Evolutionary conservation across 495 filamentous ascomycete species (phyloP).

Genomic region (Penicillium antarcticum): DNA sequence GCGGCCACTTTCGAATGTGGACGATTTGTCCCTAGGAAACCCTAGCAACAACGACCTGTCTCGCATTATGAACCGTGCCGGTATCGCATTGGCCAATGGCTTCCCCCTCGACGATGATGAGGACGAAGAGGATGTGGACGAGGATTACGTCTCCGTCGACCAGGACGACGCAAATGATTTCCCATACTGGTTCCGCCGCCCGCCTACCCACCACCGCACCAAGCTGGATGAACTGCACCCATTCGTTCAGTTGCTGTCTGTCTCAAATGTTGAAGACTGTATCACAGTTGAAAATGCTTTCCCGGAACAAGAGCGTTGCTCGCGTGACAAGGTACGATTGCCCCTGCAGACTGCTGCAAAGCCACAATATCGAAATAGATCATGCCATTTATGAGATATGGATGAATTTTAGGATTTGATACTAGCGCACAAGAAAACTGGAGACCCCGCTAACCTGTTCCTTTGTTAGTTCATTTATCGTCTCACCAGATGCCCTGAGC

Average conservation of each 20-base stretch:
- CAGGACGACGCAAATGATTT: conserved; percentile 42
- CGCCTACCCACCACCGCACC: conserved; percentile 37
- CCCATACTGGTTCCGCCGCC: conserved; percentile 44
- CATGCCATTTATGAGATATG: too few relatives aligned
- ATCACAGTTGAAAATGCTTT: conserved; percentile 76
- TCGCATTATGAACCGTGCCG: conserved; percentile 31
- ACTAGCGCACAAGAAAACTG: neutral
- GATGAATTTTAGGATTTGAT: too few relatives aligned
- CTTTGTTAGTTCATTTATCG: conserved; percentile 72
- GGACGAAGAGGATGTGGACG: conserved; percentile 40
- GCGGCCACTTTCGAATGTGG: conserved; percentile 33
- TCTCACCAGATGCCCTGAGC: conserved; percentile 71
- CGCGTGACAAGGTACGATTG: conserved; percentile 70
- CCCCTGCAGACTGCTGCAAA: neutral
- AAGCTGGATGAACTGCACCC: conserved; percentile 57
- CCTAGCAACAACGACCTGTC: conserved; percentile 32
- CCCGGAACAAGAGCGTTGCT: conserved; percentile 65
- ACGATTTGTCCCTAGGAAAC: conserved; percentile 28
- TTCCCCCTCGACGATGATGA: conserved; percentile 39
- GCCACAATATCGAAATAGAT: neutral
- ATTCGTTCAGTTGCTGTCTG: conserved; percentile 66
- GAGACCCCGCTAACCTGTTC: conserved; percentile 6
- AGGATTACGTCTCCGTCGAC: conserved; percentile 42
- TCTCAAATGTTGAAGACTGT: conserved; percentile 74
- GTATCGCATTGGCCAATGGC: conserved; percentile 32